These are phyloP conservation scores for Aspergillus sclerotioniger DNA, from an alignment of 495 filamentous ascomycete species.

Conservation along the genomic window DNA sequence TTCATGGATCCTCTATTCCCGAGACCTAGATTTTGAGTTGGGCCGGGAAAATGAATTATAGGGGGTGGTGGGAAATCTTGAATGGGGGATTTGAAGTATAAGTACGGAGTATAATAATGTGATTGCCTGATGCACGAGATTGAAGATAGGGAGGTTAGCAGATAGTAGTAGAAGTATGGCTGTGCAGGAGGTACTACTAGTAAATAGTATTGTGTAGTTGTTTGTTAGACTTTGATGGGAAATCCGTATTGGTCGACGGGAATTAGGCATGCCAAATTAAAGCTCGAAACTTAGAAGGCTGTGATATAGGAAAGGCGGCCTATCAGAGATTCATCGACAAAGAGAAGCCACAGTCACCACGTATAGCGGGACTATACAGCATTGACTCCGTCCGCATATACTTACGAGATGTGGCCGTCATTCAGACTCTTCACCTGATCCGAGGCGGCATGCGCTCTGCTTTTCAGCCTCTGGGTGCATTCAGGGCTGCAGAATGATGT, in stretches of 20 bases:
- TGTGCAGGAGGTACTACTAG: background rate
- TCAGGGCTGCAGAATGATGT: conserved; percentile 16
- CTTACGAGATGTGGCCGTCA: conserved; percentile 1
- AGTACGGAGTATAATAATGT: background rate
- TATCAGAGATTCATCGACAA: background rate
- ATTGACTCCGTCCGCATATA: background rate
- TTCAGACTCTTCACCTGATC: conserved; percentile 1
- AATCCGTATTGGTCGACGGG: background rate
- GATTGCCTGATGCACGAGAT: too few relatives aligned
- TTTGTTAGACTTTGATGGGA: background rate
- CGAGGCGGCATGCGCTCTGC: background rate
- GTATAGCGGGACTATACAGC: background rate
- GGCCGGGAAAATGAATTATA: background rate
- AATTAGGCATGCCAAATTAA: background rate
- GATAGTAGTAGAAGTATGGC: background rate
- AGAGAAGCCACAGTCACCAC: too few relatives aligned
- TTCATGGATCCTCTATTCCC: conserved; percentile 9
- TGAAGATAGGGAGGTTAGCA: too few relatives aligned
- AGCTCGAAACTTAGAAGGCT: background rate
- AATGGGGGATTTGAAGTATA: background rate
- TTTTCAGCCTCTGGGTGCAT: conserved; percentile 21
- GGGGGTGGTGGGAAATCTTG: background rate
- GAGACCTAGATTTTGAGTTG: conserved; percentile 20
- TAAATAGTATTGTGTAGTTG: background rate
- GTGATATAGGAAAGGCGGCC: background rate